These are phyloP conservation scores for Ophiognomonia clavigignenti-juglandacearum DNA, from an alignment of 2,329 filamentous ascomycete species.

Conservation along the genomic window DNA sequence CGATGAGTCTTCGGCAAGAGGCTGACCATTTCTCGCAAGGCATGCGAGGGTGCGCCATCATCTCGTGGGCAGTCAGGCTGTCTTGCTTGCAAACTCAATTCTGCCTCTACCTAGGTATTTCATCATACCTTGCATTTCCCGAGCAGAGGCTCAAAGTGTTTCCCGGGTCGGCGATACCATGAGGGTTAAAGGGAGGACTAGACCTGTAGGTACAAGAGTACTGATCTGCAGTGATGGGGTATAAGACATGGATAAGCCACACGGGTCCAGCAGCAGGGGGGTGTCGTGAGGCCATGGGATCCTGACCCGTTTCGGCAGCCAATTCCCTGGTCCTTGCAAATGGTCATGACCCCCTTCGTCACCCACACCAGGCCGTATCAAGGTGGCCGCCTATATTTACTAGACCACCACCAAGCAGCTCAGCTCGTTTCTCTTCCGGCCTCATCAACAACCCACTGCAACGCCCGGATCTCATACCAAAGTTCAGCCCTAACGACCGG, in stretches of 20 bases:
- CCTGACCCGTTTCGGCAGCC: constrained; percentile 7
- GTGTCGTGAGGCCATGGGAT: constrained; percentile 12
- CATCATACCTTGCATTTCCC: no score
- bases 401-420: background rate
- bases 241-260: background rate
- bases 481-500: constrained; percentile 11
- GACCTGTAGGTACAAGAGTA: no score
- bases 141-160: no score
- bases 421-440: constrained; percentile 5
- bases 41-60: no score
- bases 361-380: constrained; percentile 11
- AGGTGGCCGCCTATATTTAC: constrained; percentile 15
- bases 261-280: constrained; percentile 4
- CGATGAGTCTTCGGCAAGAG: constrained; percentile 12
- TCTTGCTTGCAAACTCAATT: no score
- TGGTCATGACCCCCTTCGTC: constrained; percentile 9
- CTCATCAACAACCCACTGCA: background rate
- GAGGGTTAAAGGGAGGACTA: no score
- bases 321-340: constrained; percentile 9
- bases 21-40: no score
- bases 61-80: background rate
- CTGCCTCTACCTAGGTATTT: no score
- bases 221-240: no score
- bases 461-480: background rate
- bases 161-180: no score